These are phyloP conservation scores for Thermochaetoides thermophila DNA, from an alignment of 495 filamentous ascomycete species.

Conservation along the genomic window DNA sequence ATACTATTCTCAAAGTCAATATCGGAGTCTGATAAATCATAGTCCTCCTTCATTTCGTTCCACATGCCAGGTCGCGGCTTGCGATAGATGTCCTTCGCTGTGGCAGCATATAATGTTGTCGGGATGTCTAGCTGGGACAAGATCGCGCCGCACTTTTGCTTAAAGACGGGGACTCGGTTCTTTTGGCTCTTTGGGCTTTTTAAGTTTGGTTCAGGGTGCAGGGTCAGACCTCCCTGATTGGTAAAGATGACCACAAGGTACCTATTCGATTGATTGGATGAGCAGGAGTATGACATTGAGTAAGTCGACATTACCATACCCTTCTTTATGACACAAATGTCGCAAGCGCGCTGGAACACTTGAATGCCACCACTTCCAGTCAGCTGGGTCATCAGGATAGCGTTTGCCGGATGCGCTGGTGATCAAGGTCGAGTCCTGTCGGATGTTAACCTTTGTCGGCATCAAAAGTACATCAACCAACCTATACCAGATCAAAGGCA, in stretches of 20 bases:
- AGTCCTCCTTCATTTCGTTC: slow-evolving; percentile 63
- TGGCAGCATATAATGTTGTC: slow-evolving; percentile 71
- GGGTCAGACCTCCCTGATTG: slow-evolving; percentile 71
- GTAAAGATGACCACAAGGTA: slow-evolving; percentile 66
- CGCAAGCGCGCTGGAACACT: slow-evolving; percentile 51
- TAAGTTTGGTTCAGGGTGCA: slow-evolving; percentile 45
- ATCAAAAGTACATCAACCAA: no score
- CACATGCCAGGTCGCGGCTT: slow-evolving; percentile 90
- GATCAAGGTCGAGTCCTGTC: slow-evolving; percentile 78
- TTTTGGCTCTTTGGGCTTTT: slow-evolving; percentile 50
- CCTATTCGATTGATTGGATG: no score
- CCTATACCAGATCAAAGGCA: slow-evolving; percentile 73
- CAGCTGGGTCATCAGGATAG: slow-evolving; percentile 50
- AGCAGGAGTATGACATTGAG: no score
- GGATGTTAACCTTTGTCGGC: not conserved
- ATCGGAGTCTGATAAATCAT: slow-evolving; percentile 46
- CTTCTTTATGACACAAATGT: slow-evolving; percentile 48
- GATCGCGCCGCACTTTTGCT: slow-evolving; percentile 55
- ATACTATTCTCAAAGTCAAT: slow-evolving; percentile 55
- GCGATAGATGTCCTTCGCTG: slow-evolving; percentile 59
- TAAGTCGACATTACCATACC: no score
- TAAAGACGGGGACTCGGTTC: slow-evolving; percentile 58
- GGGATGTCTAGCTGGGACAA: slow-evolving; percentile 62
- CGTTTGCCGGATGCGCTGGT: slow-evolving; percentile 63
- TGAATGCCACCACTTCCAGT: slow-evolving; percentile 93